These are phyloP conservation scores for Insectozyma bohioensis DNA, from an alignment of 1,139 yeast species.

Conservation along the genomic window DNA sequence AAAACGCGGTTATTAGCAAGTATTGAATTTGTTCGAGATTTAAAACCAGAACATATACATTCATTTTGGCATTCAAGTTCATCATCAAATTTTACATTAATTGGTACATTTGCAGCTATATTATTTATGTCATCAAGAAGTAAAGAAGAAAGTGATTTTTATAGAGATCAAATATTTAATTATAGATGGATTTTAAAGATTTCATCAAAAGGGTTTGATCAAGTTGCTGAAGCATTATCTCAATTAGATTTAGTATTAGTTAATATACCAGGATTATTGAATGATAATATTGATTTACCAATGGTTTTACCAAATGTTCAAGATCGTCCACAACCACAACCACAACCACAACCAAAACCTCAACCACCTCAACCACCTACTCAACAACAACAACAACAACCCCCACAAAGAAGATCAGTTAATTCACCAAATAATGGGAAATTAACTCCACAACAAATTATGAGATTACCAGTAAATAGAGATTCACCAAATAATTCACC, in stretches of 20 bases:
- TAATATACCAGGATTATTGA: constrained; percentile 67
- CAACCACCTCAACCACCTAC: constrained; percentile 11
- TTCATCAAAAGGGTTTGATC: constrained; percentile 72
- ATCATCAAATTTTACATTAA: constrained; percentile 71
- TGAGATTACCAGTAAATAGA: constrained; percentile 8
- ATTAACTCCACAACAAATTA: constrained; percentile 7
- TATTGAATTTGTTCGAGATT: constrained; percentile 71
- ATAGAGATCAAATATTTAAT: constrained; percentile 66
- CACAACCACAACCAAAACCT: constrained; percentile 1
- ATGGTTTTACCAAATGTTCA: constrained; percentile 39
- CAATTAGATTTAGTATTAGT: constrained; percentile 64
- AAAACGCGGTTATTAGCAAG: constrained; percentile 77
- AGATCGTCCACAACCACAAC: constrained; percentile 12
- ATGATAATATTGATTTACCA: constrained; percentile 44
- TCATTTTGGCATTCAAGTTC: constrained; percentile 89
- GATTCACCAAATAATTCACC: constrained; percentile 26
- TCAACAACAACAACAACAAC: constrained; percentile 12
- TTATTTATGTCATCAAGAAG: constrained; percentile 61
- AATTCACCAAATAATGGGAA: constrained; percentile 3
- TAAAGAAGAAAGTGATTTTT: constrained; percentile 61
- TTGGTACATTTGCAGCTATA: constrained; percentile 84
- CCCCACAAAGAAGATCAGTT: background rate
- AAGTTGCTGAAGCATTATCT: constrained; percentile 66
- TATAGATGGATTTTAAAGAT: constrained; percentile 75
- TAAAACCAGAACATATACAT: constrained; percentile 79